Evolutionary conservation across 306 rosid species (phyloP).

Genomic region (Lathyrus aphaca): DNA sequence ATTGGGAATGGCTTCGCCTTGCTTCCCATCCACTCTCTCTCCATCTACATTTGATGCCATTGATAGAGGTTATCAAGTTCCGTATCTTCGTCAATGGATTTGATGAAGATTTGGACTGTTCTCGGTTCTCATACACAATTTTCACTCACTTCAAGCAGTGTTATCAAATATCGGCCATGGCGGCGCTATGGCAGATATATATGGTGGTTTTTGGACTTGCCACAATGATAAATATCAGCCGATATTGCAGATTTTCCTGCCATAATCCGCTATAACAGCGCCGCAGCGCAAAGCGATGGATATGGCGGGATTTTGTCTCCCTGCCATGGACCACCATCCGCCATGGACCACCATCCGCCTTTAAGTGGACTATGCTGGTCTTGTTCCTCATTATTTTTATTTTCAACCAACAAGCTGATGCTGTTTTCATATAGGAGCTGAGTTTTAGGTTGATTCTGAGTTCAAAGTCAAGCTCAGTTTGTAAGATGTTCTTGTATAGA

Average conservation of each 20-base stretch:
- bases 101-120: constrained; percentile 23
- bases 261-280: no score
- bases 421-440: constrained; percentile 21
- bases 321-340: no score
- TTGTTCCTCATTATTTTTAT: background rate
- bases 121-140: background rate
- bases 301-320: no score
- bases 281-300: no score
- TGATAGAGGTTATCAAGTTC: constrained; percentile 15
- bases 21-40: constrained; percentile 10
- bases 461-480: constrained; percentile 4
- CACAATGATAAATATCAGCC: no score
- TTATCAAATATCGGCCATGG: no score
- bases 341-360: background rate
- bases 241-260: no score
- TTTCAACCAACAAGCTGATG: background rate
- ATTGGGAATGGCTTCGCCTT: constrained; percentile 4
- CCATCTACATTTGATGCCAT: background rate
- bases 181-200: no score
- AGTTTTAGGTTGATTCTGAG: constrained; percentile 1
- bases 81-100: background rate
- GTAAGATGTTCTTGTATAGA: background rate
- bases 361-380: background rate
- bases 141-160: background rate
- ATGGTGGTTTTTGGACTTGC: no score